Conservation (phyloP, 495 filamentous ascomycete species). For the Lindgomyces ingoldianus region DNA sequence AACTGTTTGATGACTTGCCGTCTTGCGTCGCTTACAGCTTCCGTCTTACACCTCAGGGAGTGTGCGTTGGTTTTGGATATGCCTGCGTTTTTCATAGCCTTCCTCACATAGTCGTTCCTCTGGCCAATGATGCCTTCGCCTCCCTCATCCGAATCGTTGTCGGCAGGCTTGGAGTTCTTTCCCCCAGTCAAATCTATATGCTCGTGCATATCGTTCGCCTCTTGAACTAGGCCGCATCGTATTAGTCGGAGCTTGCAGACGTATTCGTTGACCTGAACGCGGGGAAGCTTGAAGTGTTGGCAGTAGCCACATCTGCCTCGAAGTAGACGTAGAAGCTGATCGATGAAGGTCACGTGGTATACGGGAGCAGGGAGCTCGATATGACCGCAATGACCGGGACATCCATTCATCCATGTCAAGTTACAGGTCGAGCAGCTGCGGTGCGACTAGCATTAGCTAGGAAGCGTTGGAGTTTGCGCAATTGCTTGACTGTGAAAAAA, state of each 20-base stretch:
- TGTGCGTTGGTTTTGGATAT: slow-evolving; percentile 54
- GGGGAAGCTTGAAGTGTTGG: slow-evolving; percentile 73
- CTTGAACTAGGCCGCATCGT: slow-evolving; percentile 76
- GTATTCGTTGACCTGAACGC: slow-evolving; percentile 70
- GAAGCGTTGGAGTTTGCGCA: slow-evolving; percentile 4
- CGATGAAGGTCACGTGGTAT: slow-evolving; percentile 92
- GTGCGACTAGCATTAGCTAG: neutral
- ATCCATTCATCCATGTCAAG: slow-evolving; percentile 63
- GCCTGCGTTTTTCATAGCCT: slow-evolving; percentile 56
- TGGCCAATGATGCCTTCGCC: slow-evolving; percentile 63
- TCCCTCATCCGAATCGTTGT: slow-evolving; percentile 57
- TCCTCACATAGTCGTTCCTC: slow-evolving; percentile 70
- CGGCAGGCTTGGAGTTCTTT: slow-evolving; percentile 46
- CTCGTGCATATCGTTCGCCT: slow-evolving; percentile 67
- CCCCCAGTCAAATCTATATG: slow-evolving; percentile 3
- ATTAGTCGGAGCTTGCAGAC: slow-evolving; percentile 84
- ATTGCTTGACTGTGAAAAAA: no score
- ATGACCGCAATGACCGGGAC: slow-evolving; percentile 91
- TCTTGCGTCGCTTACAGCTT: slow-evolving; percentile 74
- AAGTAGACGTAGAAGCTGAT: slow-evolving; percentile 80
- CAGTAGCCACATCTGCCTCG: slow-evolving; percentile 89
- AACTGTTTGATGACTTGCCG: slow-evolving; percentile 77
- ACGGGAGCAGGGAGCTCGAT: slow-evolving; percentile 90
- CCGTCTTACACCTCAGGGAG: slow-evolving; percentile 69
- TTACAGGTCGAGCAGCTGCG: slow-evolving; percentile 89